Conservation (phyloP, 257 asterid species). For the Rauvolfia tetraphylla region DNA sequence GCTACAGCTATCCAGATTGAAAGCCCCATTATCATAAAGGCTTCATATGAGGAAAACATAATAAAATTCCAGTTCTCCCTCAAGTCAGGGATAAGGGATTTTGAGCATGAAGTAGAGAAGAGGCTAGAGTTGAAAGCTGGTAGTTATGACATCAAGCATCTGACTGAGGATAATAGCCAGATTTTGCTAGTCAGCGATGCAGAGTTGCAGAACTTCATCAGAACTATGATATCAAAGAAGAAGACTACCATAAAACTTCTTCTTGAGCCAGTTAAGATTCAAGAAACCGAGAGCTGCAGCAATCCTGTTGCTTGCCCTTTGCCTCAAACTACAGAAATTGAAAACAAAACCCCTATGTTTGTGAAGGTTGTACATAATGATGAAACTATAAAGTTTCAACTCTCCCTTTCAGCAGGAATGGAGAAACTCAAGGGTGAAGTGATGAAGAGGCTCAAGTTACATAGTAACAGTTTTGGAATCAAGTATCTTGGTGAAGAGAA, state of each 20-base stretch:
- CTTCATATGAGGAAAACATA: not conserved
- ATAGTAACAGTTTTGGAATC: conserved; percentile 1
- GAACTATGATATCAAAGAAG: not conserved
- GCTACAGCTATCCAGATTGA: too few relatives aligned
- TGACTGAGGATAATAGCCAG: conserved; percentile 8
- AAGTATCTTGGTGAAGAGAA: conserved; percentile 16
- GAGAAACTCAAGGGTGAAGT: conserved; percentile 19
- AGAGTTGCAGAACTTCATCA: conserved; percentile 9
- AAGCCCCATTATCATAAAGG: not conserved
- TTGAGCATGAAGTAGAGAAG: not conserved
- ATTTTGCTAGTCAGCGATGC: conserved; percentile 3
- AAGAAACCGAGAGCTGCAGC: not conserved
- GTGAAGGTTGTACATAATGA: conserved; percentile 10
- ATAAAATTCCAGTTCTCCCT: not conserved
- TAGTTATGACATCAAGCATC: conserved; percentile 14
- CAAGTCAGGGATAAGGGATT: not conserved
- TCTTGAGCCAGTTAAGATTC: not conserved
- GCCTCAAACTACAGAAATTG: not conserved
- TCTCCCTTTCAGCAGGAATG: conserved; percentile 13
- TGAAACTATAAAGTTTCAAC: conserved; percentile 21
- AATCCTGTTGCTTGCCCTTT: not conserved
- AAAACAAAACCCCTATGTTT: conserved; percentile 6
- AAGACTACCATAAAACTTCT: not conserved
- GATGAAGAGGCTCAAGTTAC: conserved; percentile 20
- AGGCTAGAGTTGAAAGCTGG: not conserved